Conservation (phyloP, 2,329 filamentous ascomycete species). For the Fusarium sublunatum region DNA sequence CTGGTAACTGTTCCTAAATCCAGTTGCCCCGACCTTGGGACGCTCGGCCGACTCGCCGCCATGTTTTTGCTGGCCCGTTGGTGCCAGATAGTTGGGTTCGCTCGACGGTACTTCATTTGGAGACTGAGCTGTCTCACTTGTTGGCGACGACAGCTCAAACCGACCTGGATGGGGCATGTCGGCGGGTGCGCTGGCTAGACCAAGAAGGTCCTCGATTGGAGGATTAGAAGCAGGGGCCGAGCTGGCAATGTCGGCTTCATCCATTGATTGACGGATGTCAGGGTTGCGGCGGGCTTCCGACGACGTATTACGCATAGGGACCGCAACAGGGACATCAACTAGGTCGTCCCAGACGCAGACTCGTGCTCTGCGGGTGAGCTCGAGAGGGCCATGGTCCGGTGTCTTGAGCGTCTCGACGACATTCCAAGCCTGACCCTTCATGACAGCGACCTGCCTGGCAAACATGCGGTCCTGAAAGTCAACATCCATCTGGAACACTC, state of each 20-base stretch:
- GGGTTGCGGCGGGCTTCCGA: conserved; percentile 81
- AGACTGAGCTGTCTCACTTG: conserved; percentile 55
- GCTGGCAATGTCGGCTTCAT: conserved; percentile 88
- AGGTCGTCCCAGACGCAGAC: conserved; percentile 99
- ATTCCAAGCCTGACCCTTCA: conserved; percentile 99
- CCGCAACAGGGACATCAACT: conserved; percentile 93
- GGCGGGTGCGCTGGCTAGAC: conserved; percentile 68
- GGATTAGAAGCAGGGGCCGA: conserved; percentile 49
- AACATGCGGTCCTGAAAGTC: conserved; percentile 99
- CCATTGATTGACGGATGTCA: conserved; percentile 62
- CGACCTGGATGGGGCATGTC: conserved; percentile 80
- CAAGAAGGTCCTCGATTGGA: conserved; percentile 74
- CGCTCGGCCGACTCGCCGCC: conserved; percentile 37
- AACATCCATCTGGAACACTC: conserved; percentile 88
- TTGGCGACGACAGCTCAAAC: conserved; percentile 72
- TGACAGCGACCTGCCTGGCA: conserved; percentile 95
- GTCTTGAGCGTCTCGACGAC: conserved; percentile 97
- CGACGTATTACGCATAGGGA: conserved; percentile 86
- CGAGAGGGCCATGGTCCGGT: conserved; percentile 89
- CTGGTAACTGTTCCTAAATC: conserved; percentile 54
- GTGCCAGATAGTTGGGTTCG: conserved; percentile 36
- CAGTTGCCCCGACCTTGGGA: conserved; percentile 34
- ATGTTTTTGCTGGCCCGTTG: conserved; percentile 31
- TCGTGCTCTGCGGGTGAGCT: conserved; percentile 87
- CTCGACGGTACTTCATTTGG: conserved; percentile 49